Evolutionary conservation across 2,329 filamentous ascomycete genomes (phyloP).

Genomic region (Cercospora sp.): DNA sequence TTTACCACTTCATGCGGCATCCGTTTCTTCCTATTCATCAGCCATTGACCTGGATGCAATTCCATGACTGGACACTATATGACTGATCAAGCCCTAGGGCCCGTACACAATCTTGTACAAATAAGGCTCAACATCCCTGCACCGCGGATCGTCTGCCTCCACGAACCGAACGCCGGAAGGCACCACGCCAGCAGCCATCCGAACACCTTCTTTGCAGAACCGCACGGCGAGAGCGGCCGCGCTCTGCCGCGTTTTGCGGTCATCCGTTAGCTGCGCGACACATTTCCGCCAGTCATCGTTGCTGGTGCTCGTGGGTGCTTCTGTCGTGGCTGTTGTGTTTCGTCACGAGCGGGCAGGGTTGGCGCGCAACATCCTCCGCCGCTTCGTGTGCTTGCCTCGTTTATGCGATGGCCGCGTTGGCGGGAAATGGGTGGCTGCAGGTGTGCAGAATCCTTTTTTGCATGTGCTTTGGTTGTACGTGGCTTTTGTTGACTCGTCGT

Average conservation of each 20-base stretch:
- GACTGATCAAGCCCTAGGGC: neutral
- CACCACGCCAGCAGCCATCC: neutral
- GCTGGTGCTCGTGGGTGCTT: neutral
- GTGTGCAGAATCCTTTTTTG: neutral
- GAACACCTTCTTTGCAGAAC: neutral
- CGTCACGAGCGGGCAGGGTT: neutral
- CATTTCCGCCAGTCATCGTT: neutral
- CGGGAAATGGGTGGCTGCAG: neutral
- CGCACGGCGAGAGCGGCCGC: slow-evolving; percentile 3
- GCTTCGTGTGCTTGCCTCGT: neutral
- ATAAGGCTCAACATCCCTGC: neutral
- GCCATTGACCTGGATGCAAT: neutral
- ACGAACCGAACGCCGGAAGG: neutral
- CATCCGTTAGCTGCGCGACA: slow-evolving; percentile 13
- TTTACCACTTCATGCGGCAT: neutral
- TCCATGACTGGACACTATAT: neutral
- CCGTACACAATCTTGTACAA: neutral
- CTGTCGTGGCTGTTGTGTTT: neutral
- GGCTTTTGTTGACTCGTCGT: neutral
- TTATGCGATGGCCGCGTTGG: neutral
- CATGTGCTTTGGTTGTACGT: neutral
- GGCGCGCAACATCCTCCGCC: neutral
- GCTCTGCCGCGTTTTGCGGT: slow-evolving; percentile 10
- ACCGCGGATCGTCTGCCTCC: neutral
- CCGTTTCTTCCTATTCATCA: neutral